A percentile compares a stretch with the other conserved stretches of the same genome.
phyloP scores from a whole-genome alignment of 2,329 filamentous ascomycete species.

The Colletotrichum filicis region DNA sequence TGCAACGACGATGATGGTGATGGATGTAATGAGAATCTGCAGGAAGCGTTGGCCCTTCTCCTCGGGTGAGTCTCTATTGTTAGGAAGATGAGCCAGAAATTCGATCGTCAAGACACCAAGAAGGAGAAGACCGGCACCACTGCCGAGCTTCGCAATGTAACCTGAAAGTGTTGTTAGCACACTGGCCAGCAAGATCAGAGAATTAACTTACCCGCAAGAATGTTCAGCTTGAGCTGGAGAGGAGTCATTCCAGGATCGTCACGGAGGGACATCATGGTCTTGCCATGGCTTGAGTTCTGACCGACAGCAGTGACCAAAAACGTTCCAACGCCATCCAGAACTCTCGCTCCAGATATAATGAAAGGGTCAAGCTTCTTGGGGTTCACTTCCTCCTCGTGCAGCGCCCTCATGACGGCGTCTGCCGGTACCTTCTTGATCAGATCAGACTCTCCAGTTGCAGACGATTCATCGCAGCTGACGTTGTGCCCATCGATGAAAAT shows the following conservation, averaged over 20 bases:
- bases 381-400: conserved; percentile 58
- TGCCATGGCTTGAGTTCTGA: conserved; percentile 36
- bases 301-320: conserved; percentile 38
- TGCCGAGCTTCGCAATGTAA: conserved; percentile 39
- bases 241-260: conserved; percentile 38
- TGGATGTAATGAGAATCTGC: conserved; percentile 46
- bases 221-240: conserved; percentile 38
- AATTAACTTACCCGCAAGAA: conserved; percentile 35
- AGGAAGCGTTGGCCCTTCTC: conserved; percentile 67
- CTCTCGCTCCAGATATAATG: conserved; percentile 83
- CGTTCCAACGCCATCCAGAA: conserved; percentile 56
- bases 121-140: conserved; percentile 37
- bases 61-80: conserved; percentile 32
- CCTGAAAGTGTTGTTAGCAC: conserved; percentile 18
- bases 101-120: conserved; percentile 36
- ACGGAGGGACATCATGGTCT: conserved; percentile 39
- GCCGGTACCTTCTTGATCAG: conserved; percentile 74
- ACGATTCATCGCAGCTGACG: conserved; percentile 76
- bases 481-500: conserved; percentile 68
- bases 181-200: no score
- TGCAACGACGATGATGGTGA: conserved; percentile 69
- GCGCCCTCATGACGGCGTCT: conserved; percentile 65
- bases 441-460: conserved; percentile 80
- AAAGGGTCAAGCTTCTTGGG: conserved; percentile 76
- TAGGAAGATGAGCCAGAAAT: conserved; percentile 52